Percentiles rank a stretch among this genome's conserved stretches.
Evolutionary conservation across 495 filamentous ascomycete genomes (phyloP).

Genomic region (Hypoxylon intermedium): DNA sequence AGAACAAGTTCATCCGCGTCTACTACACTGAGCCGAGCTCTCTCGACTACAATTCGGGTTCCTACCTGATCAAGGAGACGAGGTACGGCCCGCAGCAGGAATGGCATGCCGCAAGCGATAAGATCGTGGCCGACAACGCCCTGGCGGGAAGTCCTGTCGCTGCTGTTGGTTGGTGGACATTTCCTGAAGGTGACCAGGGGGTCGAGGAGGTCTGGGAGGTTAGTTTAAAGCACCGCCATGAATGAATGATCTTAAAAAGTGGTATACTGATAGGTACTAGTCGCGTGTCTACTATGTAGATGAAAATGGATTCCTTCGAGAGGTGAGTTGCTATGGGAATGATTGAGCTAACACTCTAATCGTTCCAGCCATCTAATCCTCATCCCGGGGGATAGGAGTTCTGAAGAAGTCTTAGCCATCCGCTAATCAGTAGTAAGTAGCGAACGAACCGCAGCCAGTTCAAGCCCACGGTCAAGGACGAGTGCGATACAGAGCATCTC

Average conservation of each 20-base stretch:
- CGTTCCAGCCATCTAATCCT: too few species aligned
- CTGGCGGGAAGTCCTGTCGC: not conserved
- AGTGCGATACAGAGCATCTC: not conserved
- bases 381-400: too few species aligned
- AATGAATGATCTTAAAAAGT: not conserved
- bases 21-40: slow-evolving; percentile 10
- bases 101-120: slow-evolving; percentile 12
- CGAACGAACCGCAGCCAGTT: slow-evolving; percentile 5
- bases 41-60: not conserved
- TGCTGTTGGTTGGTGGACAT: slow-evolving; percentile 10
- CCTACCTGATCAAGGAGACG: slow-evolving; percentile 9
- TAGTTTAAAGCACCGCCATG: not conserved
- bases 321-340: slow-evolving; percentile 1
- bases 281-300: slow-evolving; percentile 10
- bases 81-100: not conserved
- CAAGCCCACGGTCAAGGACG: not conserved
- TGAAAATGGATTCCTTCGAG: not conserved
- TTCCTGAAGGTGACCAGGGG: not conserved
- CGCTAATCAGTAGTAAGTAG: not conserved
- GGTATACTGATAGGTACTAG: not conserved
- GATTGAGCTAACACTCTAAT: not conserved
- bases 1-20: slow-evolving; percentile 7
- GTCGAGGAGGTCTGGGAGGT: slow-evolving; percentile 10
- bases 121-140: slow-evolving; percentile 10
- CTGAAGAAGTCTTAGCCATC: too few species aligned